A percentile compares a stretch with the other conserved stretches of the same genome.
phyloP scores from a whole-genome alignment of 139 green algal genomes.

The Volvox reticuliferus region DNA sequence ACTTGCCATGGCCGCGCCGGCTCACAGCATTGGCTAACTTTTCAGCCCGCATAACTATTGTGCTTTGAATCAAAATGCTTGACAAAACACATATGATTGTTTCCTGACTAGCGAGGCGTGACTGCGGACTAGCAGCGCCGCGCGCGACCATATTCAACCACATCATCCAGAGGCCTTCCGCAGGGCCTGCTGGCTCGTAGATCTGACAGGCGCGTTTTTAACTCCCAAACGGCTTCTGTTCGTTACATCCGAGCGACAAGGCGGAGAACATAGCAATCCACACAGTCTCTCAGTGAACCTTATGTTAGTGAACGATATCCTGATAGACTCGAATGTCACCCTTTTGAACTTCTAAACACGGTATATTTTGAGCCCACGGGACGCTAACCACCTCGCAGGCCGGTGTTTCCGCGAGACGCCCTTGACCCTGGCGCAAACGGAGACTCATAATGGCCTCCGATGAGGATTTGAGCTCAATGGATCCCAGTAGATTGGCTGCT shows the following conservation, averaged over 20 bases:
- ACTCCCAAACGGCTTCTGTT: constrained; percentile 13
- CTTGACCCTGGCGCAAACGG: neutral
- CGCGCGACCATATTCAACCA: neutral
- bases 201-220: constrained; percentile 17
- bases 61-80: neutral
- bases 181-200: neutral
- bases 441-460: constrained; percentile 6
- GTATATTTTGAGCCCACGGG: constrained; percentile 1
- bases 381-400: neutral
- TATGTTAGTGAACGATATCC: neutral
- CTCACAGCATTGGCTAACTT: neutral
- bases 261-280: constrained; percentile 24
- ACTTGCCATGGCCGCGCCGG: no score
- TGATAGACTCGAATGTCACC: neutral
- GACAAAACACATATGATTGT: neutral
- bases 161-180: neutral
- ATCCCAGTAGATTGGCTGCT: neutral
- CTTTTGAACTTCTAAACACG: neutral
- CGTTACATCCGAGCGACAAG: constrained; percentile 5
- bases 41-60: neutral
- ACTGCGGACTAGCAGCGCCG: neutral
- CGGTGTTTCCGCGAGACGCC: neutral
- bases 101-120: neutral
- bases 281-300: neutral
- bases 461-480: neutral